Base-by-base conservation (phyloP, 306 rosid genomes). In the Medicago lupulina region DNA sequence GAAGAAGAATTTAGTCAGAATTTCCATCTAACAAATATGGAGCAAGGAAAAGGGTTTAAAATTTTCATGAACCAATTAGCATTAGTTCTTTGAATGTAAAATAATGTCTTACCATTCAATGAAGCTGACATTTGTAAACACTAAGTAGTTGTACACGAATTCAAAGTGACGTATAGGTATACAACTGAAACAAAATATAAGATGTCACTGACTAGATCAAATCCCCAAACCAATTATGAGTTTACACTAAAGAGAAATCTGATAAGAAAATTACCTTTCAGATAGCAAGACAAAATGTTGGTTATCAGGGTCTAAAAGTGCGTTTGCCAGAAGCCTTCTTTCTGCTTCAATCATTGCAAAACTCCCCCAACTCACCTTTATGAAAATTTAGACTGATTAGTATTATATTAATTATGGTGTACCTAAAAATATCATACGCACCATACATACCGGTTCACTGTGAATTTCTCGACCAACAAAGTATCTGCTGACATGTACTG, bases 301-400 rank as follows among this genome's bases (percentile, higher is more conserved):
- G 65, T 94, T 94, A 71, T 88, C 89, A 55, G 91, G 90, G 50
- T 94, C 97, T 66, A 74, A 34, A 54, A 94, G 95, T 28, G 97
- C 97, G 66, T 76, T 85, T 41, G 90, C 97, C 85, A 94, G 74
- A 79, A 94, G 96, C 82, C 98, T 89, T 81, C 86, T 85, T 83
- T 94, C 98, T 23, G 98, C 97, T 83, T 90, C 97, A 81, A 94
- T 86, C 94, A 91, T 88, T 3, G 97, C 85, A 83, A 91, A 79
- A 81, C 79, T 79, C 49, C 98, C 98, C 98, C 98, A 90, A 21
- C 40, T 82, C 64, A 94, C 91, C 98, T 94, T 91, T 69, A 77
- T 51, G 70, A 78, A 76, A 59, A 49, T 64, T 66, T 28, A 75
- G 49, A 61, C 31, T 23, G 59, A 16, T 51, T 51, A 63, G 47